Base-by-base conservation (phyloP, 768 basidiomycete species). In the Phylloporus sp. region DNA sequence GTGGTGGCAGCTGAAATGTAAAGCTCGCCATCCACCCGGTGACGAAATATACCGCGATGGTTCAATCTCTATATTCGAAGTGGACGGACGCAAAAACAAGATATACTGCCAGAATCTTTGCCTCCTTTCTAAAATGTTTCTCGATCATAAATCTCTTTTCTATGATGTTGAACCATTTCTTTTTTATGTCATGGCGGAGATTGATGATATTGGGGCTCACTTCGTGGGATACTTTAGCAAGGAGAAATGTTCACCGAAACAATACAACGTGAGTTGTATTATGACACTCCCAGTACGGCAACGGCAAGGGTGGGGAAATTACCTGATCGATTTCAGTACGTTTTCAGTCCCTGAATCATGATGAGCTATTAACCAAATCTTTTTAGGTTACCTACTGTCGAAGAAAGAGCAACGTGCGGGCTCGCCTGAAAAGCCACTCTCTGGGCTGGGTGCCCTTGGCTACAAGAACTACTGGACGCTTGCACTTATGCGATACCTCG, bases 71-170 rank as follows among this genome's bases (percentile, higher is more conserved):
- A 87, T 99, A 54, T 99, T 95, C 63, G 97, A 99, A 68, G 95
- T 99, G 26, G 97, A 98, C 68, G 97, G 97, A 40, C 82, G 97
- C 60, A 92, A 93, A 74, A 97, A 95, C 77, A 99, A 98, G 90
- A 98, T 98, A 63, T 99, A 97, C 69, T 98, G 97, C 68, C 97
- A 99, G 68, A 98, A 99, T 69, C 80, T 99, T 24, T 98, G 95
- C 70, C 77, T 98, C 53, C 78, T 98, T 34, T 95, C 95, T 52
- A 97, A 97, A 71, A 97, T 97, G 95, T 98, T 98, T 71, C 81
- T 98, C 59, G 93, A 97, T 68, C 94, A 97, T 75, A 98, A 98
- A 70, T 97, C 95, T 16, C 81, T 98, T 45, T 97, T 97, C 72
- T 97, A 98, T 73, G 95, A 98, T 71, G 95, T 98, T 58, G 97